Conservation (phyloP, 495 filamentous ascomycete genomes). For the Tuber magnatum region DNA sequence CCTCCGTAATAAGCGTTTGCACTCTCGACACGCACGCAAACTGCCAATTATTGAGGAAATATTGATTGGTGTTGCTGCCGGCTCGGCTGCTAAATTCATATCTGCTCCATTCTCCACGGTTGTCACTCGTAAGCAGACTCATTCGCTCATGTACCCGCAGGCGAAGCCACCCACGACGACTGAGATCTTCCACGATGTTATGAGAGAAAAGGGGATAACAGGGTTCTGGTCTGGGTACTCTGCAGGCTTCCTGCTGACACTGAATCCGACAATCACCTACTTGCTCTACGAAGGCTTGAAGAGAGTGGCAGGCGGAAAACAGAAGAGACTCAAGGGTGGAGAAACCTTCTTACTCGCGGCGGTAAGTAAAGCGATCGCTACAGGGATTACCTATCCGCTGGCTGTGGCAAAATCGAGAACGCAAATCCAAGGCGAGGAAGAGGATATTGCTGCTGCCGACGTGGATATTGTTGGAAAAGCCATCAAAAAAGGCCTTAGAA, state of each 20-base stretch:
- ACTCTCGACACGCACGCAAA: slow-evolving; percentile 46
- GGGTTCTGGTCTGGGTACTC: slow-evolving; percentile 92
- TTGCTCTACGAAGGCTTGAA: slow-evolving; percentile 68
- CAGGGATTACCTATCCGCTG: slow-evolving; percentile 76
- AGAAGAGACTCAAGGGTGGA: slow-evolving; percentile 41
- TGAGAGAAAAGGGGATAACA: slow-evolving; percentile 59
- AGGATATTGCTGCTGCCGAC: background rate
- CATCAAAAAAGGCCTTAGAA: slow-evolving; percentile 16
- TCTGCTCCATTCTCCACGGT: slow-evolving; percentile 80
- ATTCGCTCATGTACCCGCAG: slow-evolving; percentile 46
- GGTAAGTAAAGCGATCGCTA: slow-evolving; percentile 70
- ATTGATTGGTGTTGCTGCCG: slow-evolving; percentile 66
- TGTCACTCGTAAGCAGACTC: slow-evolving; percentile 72
- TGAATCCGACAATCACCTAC: slow-evolving; percentile 84
- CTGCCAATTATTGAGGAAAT: slow-evolving; percentile 68
- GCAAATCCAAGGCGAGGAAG: slow-evolving; percentile 49
- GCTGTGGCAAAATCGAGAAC: slow-evolving; percentile 71
- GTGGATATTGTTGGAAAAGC: slow-evolving; percentile 10
- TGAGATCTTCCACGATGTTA: slow-evolving; percentile 59
- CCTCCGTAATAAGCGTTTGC: slow-evolving; percentile 56
- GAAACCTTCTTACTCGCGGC: slow-evolving; percentile 70
- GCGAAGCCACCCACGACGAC: slow-evolving; percentile 44
- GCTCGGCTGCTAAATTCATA: slow-evolving; percentile 67
- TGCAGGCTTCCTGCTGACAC: slow-evolving; percentile 66
- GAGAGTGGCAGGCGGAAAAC: slow-evolving; percentile 47